Evolutionary conservation across 129 eudicot species (phyloP).

Genomic region (Logfia minima): DNA sequence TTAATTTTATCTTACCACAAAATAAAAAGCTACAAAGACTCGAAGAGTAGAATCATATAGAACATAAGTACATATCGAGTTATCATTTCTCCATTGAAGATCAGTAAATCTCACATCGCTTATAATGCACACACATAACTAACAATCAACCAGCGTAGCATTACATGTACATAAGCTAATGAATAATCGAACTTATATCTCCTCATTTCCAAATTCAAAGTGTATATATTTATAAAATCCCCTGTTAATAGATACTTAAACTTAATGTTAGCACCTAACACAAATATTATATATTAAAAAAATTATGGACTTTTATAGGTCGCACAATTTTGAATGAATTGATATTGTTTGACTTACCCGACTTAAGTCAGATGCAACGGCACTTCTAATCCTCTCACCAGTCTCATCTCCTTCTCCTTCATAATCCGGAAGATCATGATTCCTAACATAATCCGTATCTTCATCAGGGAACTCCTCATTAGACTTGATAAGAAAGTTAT

Average conservation of each 20-base stretch:
- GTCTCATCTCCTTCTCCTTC: constrained; percentile 73
- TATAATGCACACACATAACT: not conserved
- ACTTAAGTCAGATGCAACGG: constrained; percentile 67
- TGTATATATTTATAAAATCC: not conserved
- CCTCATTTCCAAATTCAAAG: not conserved
- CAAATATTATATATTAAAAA: not conserved
- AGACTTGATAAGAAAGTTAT: constrained; percentile 79
- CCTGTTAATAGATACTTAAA: constrained; percentile 1
- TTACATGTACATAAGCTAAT: not conserved
- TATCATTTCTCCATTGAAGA: not conserved
- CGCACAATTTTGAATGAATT: not conserved
- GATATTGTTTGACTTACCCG: constrained; percentile 40
- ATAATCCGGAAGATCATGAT: constrained; percentile 53
- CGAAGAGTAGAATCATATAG: not conserved
- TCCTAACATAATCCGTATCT: constrained; percentile 39
- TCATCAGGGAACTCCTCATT: constrained; percentile 67
- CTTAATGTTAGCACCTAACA: not conserved
- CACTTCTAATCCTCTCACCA: constrained; percentile 64
- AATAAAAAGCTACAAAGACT: not conserved
- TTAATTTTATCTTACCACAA: not conserved
- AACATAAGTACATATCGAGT: not conserved
- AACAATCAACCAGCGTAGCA: not conserved
- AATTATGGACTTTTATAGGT: constrained; percentile 10
- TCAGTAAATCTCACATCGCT: not conserved
- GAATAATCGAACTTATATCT: not conserved